A percentile compares a stretch with the other conserved stretches of the same genome.
Evolutionary conservation across 2,329 filamentous ascomycete species (phyloP).

Genomic region (Fusarium virguliforme): DNA sequence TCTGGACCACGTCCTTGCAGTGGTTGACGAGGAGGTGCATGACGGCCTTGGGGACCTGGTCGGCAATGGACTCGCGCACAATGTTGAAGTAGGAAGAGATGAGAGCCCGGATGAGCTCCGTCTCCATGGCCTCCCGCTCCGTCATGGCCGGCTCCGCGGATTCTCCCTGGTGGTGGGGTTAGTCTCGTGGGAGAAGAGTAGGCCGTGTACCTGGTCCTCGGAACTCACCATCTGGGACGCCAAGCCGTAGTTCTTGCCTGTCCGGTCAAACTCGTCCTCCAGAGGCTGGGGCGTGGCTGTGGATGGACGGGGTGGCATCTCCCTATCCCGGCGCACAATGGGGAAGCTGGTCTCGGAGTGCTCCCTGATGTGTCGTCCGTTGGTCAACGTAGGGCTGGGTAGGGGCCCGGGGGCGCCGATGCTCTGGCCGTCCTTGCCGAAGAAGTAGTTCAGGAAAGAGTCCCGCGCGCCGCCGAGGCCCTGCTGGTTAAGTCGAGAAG

Average conservation of each 20-base stretch:
- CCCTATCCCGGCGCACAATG: conserved; percentile 82
- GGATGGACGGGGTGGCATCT: conserved; percentile 67
- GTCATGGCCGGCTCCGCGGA: conserved; percentile 88
- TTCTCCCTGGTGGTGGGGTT: conserved; percentile 62
- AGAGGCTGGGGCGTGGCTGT: conserved; percentile 54
- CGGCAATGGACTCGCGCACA: conserved; percentile 97
- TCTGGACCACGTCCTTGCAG: conserved; percentile 98
- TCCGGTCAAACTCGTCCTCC: conserved; percentile 63
- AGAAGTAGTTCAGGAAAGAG: conserved; percentile 98
- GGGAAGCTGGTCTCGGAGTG: conserved; percentile 85
- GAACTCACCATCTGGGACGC: conserved; percentile 74
- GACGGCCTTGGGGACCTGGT: conserved; percentile 98
- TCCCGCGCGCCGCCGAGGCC: conserved; percentile 79
- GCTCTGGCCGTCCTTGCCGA: conserved; percentile 87
- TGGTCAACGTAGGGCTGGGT: conserved; percentile 52
- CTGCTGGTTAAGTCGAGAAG: conserved; percentile 72
- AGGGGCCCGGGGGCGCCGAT: conserved; percentile 54
- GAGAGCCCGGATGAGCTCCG: conserved; percentile 94
- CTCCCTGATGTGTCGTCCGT: conserved; percentile 81
- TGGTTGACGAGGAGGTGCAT: conserved; percentile 99
- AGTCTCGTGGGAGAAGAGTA: conserved; percentile 33
- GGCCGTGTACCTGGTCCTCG: conserved; percentile 24
- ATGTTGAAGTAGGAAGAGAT: conserved; percentile 99
- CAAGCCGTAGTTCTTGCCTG: conserved; percentile 58
- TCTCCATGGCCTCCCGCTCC: conserved; percentile 96